Evolutionary conservation across 2,329 filamentous ascomycete genomes (phyloP).

Genomic region (Bipolaris victoriae): DNA sequence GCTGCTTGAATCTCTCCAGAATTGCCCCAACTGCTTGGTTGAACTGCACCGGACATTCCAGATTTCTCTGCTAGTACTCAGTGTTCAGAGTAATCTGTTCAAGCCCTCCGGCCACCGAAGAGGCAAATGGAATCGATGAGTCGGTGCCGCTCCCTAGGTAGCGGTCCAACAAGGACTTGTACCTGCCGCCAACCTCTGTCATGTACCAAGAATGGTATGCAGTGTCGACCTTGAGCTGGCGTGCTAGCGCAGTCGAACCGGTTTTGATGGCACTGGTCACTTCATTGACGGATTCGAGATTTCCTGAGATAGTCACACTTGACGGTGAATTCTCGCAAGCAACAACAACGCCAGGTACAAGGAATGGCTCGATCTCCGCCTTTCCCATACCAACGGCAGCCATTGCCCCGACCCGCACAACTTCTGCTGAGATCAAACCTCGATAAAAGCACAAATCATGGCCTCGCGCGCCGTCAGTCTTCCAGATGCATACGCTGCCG

Average conservation of each 20-base stretch:
- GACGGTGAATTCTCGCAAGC: background rate
- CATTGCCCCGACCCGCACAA: background rate
- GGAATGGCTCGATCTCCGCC: background rate
- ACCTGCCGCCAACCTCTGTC: no score
- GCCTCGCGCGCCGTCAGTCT: background rate
- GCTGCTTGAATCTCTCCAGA: background rate
- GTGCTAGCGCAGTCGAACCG: background rate
- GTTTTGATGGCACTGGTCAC: background rate
- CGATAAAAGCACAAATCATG: no score
- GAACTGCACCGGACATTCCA: background rate
- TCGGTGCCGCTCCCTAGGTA: no score
- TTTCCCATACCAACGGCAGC: background rate
- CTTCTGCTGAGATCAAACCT: no score
- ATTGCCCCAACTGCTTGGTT: background rate
- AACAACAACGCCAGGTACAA: background rate
- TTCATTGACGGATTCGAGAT: background rate
- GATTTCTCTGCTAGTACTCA: background rate
- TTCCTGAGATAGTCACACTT: background rate
- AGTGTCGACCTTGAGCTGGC: background rate
- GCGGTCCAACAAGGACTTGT: no score
- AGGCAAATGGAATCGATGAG: no score
- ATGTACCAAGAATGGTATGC: background rate
- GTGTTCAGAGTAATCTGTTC: background rate
- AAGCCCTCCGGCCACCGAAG: no score
- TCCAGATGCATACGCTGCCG: slow-evolving; percentile 32